A percentile compares a stretch with the other conserved stretches of the same genome.
Conservation (phyloP, 2,329 filamentous ascomycete species). For the Hypoxylon sp. region DNA sequence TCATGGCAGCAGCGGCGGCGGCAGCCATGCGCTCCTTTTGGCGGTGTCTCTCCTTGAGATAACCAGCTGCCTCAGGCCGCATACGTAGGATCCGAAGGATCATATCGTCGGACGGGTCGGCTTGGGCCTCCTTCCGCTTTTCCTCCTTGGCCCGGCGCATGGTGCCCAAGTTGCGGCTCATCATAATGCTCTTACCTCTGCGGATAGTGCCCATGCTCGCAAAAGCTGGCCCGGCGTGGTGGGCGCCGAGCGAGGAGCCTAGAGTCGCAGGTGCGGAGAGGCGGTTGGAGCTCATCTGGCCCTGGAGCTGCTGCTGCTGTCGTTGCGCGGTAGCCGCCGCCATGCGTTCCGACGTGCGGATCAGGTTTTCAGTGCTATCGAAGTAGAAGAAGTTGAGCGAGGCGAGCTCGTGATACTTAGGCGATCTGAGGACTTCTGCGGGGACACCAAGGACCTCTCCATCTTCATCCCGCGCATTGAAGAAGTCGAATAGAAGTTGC, state of each 20-base stretch:
- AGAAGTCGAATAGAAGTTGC: constrained; percentile 90
- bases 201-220: constrained; percentile 78
- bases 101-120: constrained; percentile 98
- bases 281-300: constrained; percentile 69
- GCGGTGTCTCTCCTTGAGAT: constrained; percentile 89
- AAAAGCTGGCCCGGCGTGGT: constrained; percentile 64
- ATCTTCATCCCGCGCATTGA: constrained; percentile 91
- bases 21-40: constrained; percentile 95
- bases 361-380: constrained; percentile 88
- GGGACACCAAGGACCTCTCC: constrained; percentile 89
- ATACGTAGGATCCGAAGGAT: constrained; percentile 94
- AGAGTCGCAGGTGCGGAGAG: constrained; percentile 72
- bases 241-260: constrained; percentile 65
- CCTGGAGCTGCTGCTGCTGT: constrained; percentile 75
- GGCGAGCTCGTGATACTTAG: constrained; percentile 97
- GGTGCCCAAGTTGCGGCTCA: constrained; percentile 92
- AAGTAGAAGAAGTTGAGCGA: constrained; percentile 99
- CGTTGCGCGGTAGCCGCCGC: constrained; percentile 85
- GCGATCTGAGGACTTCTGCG: constrained; percentile 90
- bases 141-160: constrained; percentile 97
- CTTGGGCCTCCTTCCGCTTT: constrained; percentile 94
- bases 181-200: constrained; percentile 86
- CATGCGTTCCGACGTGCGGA: constrained; percentile 97
- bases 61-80: constrained; percentile 88
- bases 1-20: constrained; percentile 90